Conservation (phyloP, 805 yeast species). For the Metschnikowia borealis region DNA sequence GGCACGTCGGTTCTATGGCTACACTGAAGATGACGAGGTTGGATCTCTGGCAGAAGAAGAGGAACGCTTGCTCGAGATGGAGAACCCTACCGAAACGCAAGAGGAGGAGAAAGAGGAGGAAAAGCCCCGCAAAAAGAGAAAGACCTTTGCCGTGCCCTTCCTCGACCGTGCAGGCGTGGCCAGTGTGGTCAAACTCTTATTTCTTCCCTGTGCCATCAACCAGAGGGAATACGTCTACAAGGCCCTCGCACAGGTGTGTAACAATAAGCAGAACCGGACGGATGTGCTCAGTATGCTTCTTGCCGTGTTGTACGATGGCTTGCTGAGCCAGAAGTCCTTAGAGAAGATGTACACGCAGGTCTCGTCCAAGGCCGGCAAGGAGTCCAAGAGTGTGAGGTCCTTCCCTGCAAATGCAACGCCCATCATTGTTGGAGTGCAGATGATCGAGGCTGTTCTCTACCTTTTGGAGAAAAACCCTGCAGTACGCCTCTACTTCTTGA, state of each 20-base stretch:
- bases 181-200: constrained; percentile 63
- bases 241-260: constrained; percentile 62
- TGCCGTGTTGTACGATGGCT: constrained; percentile 73
- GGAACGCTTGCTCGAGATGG: constrained; percentile 14
- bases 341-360: constrained; percentile 60
- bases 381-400: constrained; percentile 5
- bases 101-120: neutral
- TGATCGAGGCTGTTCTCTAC: constrained; percentile 68
- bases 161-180: constrained; percentile 75
- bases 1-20: constrained; percentile 34
- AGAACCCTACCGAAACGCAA: neutral
- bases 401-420: constrained; percentile 64
- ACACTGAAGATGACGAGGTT: constrained; percentile 19
- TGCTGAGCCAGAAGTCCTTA: constrained; percentile 52
- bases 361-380: constrained; percentile 41
- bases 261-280: constrained; percentile 70
- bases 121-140: constrained; percentile 5
- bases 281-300: constrained; percentile 69
- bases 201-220: constrained; percentile 63
- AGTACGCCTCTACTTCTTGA: constrained; percentile 68
- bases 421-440: constrained; percentile 67
- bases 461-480: constrained; percentile 64
- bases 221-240: constrained; percentile 63
- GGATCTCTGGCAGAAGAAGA: constrained; percentile 20
- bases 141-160: constrained; percentile 45